Evolutionary conservation across 1,284 basidiomycete genomes (phyloP).

Genomic region (Phellinidium pouzarii): DNA sequence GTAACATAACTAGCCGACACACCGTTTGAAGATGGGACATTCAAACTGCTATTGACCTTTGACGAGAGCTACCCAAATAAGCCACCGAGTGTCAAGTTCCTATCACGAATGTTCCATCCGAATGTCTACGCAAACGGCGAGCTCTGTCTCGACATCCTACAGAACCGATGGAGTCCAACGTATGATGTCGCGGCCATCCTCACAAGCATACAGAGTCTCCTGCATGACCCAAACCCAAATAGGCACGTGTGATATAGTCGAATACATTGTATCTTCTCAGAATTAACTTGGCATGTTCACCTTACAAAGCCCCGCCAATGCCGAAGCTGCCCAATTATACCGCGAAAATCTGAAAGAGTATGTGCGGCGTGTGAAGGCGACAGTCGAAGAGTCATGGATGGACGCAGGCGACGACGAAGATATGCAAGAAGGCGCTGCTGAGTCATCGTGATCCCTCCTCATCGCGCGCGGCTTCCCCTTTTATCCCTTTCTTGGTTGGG

Average conservation of each 20-base stretch:
- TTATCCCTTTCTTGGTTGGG: neutral
- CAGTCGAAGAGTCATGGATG: constrained; percentile 88
- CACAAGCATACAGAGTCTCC: constrained; percentile 89
- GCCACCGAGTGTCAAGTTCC: constrained; percentile 94
- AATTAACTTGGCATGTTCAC: neutral
- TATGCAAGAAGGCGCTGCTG: constrained; percentile 25
- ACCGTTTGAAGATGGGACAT: constrained; percentile 98
- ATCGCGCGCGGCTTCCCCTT: neutral
- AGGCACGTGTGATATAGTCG: constrained; percentile 33
- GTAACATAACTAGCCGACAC: constrained; percentile 69
- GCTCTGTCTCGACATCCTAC: constrained; percentile 94
- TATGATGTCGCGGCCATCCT: constrained; percentile 98
- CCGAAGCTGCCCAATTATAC: constrained; percentile 93
- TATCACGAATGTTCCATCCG: constrained; percentile 97
- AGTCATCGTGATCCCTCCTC: constrained; percentile 3
- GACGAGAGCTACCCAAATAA: constrained; percentile 99
- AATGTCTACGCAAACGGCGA: constrained; percentile 99
- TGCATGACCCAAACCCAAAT: constrained; percentile 97
- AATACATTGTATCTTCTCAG: neutral
- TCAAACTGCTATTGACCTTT: constrained; percentile 92
- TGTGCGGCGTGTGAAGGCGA: constrained; percentile 84
- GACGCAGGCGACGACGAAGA: constrained; percentile 68
- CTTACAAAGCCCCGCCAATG: constrained; percentile 80
- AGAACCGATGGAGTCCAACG: constrained; percentile 97
- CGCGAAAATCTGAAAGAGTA: constrained; percentile 99